These are phyloP conservation scores for Trichoderma citrinoviride DNA, from an alignment of 2,329 filamentous ascomycete species.

Conservation along the genomic window DNA sequence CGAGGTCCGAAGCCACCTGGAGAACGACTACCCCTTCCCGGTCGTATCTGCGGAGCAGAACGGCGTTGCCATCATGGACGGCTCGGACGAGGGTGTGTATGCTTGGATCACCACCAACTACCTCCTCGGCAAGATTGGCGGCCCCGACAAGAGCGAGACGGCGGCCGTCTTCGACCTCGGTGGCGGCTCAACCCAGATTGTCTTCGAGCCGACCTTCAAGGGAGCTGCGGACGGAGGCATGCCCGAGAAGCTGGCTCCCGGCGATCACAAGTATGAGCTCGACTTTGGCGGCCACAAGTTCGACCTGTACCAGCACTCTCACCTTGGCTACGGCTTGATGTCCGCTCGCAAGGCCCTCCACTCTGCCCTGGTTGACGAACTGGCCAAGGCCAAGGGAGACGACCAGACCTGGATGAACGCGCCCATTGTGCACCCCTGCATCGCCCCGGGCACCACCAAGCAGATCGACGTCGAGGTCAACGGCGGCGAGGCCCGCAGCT, in stretches of 20 bases:
- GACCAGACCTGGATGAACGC: constrained; percentile 66
- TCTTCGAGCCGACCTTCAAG: constrained; percentile 94
- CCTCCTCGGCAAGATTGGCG: constrained; percentile 94
- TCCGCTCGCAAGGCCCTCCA: constrained; percentile 86
- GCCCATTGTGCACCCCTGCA: constrained; percentile 80
- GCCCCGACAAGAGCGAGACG: constrained; percentile 83
- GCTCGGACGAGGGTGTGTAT: constrained; percentile 94
- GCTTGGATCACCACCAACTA: constrained; percentile 99
- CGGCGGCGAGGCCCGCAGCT: constrained; percentile 49
- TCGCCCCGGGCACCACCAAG: constrained; percentile 74
- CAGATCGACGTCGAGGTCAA: constrained; percentile 70
- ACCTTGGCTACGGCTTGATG: constrained; percentile 96
- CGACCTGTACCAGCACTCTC: constrained; percentile 94
- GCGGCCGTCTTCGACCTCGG: constrained; percentile 95
- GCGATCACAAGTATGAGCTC: constrained; percentile 94
- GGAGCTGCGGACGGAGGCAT: constrained; percentile 70
- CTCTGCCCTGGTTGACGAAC: constrained; percentile 67
- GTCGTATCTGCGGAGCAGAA: constrained; percentile 81
- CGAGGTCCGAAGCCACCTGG: constrained; percentile 78
- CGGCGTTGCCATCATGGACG: constrained; percentile 96
- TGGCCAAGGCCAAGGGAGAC: constrained; percentile 60
- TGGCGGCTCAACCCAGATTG: constrained; percentile 96
- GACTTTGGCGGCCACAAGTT: constrained; percentile 89
- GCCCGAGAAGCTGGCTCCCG: constrained; percentile 78
- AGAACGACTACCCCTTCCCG: constrained; percentile 90